Evolutionary conservation across 768 basidiomycete species (phyloP), one percentile per base, ranked within the genome.

Genomic region (Russula sp.): DNA sequence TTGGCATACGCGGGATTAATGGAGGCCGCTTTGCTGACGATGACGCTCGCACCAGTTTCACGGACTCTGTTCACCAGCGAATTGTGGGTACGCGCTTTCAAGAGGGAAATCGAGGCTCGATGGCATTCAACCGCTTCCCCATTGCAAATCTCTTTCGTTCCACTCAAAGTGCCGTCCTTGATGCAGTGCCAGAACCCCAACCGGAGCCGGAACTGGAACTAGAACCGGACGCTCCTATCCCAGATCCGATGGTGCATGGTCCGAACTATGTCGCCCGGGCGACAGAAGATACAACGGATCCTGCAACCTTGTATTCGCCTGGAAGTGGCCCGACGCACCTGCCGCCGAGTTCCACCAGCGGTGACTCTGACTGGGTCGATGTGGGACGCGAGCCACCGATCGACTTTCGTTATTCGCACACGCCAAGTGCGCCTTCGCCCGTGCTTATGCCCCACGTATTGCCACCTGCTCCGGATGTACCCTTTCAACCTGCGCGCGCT

Each of bases 11-110:
- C 55, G 84, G 83, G 9, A 76, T 90, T 29, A 84, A 75, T 58
- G 83, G 81, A 22, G 85, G 85, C 5, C 76, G 80, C 38, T 81
- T 84, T 57, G 75, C 78, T 11, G 79, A 81, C 63, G 73, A 76
- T 5, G 76, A 77, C 73, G 59, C 72, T 32, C 58, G 66, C 45
- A 64, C 59, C 29, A 81, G 79, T 65, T 72, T 88, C 41, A 66
- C 81, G 0, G 82, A 88, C 38, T 83, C 83, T 5, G 77, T 87
- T 71, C 77, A 80, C 65, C 82, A 83, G 50, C 82, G 85, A 3
- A 74, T 86, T 45, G 76, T 84, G 50, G 87, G 86, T 3, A 84
- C 84, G 65, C 80, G 84, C 42, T 89, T 90, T 70, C 82, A 85
- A 69, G 90, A 92, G 70, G 81, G 85, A 53, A 83, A 83, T 66